phyloP scores from a whole-genome alignment of 1,284 basidiomycete genomes.

The Ganoderma sinense region DNA sequence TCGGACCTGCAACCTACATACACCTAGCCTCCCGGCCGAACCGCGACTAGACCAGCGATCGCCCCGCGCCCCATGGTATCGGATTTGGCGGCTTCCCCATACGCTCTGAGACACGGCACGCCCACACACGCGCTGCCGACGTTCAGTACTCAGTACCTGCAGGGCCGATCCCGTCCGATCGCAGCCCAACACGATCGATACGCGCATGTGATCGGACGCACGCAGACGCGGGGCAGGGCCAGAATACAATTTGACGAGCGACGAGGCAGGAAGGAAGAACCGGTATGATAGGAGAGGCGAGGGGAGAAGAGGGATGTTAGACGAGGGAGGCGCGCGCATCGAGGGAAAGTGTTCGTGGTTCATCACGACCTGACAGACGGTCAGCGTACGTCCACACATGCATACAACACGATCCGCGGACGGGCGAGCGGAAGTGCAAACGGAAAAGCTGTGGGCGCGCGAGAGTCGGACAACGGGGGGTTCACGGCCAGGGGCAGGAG shows the following conservation, averaged over 20 bases:
- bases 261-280: background rate
- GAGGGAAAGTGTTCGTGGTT: conserved; percentile 12
- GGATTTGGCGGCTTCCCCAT: background rate
- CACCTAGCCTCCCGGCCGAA: background rate
- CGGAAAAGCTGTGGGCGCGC: background rate
- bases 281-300: too few species aligned
- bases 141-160: conserved; percentile 20
- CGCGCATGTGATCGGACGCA: conserved; percentile 1
- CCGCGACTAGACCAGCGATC: background rate
- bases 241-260: conserved; percentile 5
- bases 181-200: background rate
- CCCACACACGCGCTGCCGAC: background rate
- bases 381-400: conserved; percentile 59
- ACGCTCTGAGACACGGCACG: background rate
- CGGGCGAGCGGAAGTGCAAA: background rate
- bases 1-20: background rate
- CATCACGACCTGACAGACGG: conserved; percentile 75
- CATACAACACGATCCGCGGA: conserved; percentile 1
- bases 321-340: conserved; percentile 4
- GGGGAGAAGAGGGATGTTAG: background rate
- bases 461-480: too few species aligned
- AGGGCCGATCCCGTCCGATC: conserved; percentile 5
- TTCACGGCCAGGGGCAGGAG: background rate
- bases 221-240: background rate
- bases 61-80: background rate